These are phyloP conservation scores for Closterium sp. DNA, from an alignment of 139 green algal genomes.

Conservation along the genomic window DNA sequence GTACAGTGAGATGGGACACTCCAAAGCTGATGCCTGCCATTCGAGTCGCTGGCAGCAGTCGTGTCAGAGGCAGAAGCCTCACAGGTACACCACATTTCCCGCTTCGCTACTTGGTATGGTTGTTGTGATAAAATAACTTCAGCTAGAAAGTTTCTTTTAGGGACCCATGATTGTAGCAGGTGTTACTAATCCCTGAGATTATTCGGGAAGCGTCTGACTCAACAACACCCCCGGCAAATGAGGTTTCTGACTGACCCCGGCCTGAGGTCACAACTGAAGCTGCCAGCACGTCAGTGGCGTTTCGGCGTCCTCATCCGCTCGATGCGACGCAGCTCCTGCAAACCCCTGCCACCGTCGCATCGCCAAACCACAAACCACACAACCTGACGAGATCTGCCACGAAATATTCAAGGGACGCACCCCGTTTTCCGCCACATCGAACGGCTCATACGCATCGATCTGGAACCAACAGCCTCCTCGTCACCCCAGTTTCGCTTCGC, in stretches of 20 bases:
- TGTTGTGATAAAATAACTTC: too few species aligned
- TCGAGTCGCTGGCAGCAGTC: neutral
- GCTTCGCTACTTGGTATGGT: too few species aligned
- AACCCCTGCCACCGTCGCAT: neutral
- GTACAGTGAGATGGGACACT: too few species aligned
- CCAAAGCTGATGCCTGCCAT: too few species aligned
- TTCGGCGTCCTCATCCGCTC: neutral
- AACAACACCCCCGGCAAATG: neutral
- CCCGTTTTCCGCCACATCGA: neutral
- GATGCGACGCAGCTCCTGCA: neutral
- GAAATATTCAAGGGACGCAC: neutral
- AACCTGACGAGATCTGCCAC: neutral
- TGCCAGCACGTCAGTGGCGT: neutral
- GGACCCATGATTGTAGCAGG: neutral
- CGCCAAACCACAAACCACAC: neutral
- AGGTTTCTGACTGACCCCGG: neutral
- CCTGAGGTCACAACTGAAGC: neutral
- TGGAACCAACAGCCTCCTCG: neutral
- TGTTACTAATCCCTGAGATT: neutral
- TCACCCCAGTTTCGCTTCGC: neutral
- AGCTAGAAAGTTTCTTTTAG: too few species aligned
- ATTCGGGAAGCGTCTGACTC: neutral
- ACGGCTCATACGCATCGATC: neutral
- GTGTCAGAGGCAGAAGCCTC: neutral
- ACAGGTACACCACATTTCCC: neutral